phyloP scores from a whole-genome alignment of 1,284 basidiomycete species.

The Irpex rosettiformis region DNA sequence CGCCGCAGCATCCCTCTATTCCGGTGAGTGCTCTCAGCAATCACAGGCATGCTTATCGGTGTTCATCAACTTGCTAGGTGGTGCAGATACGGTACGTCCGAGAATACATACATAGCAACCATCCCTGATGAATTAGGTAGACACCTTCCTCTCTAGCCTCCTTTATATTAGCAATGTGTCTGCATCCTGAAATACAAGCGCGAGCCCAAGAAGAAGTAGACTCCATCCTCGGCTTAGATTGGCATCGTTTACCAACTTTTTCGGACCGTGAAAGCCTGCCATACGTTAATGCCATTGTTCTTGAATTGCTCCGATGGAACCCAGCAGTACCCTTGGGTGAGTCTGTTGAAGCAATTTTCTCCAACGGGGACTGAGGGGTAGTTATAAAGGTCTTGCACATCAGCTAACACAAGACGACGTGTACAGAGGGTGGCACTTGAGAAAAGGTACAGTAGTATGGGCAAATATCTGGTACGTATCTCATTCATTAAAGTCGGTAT shows the following conservation, averaged over 20 bases:
- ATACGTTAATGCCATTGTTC: constrained; percentile 34
- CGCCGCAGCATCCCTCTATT: constrained; percentile 38
- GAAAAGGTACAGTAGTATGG: constrained; percentile 30
- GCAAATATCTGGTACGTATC: constrained; percentile 32
- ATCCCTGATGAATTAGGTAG: constrained; percentile 11
- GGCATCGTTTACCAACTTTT: constrained; percentile 30
- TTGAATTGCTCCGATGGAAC: constrained; percentile 34
- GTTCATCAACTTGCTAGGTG: constrained; percentile 16
- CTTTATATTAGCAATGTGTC: constrained; percentile 36
- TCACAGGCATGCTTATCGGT: neutral
- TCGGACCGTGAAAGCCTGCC: constrained; percentile 29
- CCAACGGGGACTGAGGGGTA: neutral
- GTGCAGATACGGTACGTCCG: constrained; percentile 30
- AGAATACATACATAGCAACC: neutral
- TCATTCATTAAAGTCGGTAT: neutral
- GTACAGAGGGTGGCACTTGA: constrained; percentile 23
- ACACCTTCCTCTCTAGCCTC: constrained; percentile 26
- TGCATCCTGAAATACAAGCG: constrained; percentile 30
- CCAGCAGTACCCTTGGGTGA: constrained; percentile 24
- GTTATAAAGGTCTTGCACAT: constrained; percentile 24
- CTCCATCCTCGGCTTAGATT: constrained; percentile 22
- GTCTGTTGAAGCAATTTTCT: neutral
- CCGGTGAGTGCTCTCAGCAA: constrained; percentile 23
- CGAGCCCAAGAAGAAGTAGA: constrained; percentile 38
- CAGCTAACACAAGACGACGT: constrained; percentile 27